These are phyloP conservation scores for Pouteria campechiana DNA, from an alignment of 179 eudicot species.

Conservation along the genomic window DNA sequence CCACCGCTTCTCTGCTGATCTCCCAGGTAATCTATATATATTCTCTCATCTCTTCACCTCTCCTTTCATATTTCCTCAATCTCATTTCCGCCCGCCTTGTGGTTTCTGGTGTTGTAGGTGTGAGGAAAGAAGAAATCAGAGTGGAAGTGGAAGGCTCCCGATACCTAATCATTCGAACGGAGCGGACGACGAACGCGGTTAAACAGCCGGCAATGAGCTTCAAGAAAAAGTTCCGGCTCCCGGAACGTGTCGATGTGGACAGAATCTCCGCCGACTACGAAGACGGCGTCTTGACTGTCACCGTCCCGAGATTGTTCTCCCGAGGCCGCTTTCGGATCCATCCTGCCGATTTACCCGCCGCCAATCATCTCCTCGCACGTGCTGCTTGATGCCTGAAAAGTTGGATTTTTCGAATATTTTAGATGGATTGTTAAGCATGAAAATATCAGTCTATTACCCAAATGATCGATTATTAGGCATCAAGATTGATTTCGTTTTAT, in stretches of 20 bases:
- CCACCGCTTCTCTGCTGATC: conserved; percentile 49
- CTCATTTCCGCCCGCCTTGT: background rate
- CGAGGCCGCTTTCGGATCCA: conserved; percentile 44
- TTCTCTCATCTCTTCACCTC: too few relatives aligned
- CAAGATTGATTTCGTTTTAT: too few relatives aligned
- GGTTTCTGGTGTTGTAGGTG: conserved; percentile 27
- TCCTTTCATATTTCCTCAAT: background rate
- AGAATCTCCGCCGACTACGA: conserved; percentile 63
- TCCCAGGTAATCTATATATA: conserved; percentile 47
- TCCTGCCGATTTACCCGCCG: conserved; percentile 29
- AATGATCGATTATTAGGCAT: too few relatives aligned
- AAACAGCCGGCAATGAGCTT: conserved; percentile 25
- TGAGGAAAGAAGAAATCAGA: conserved; percentile 55
- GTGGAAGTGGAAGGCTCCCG: conserved; percentile 68
- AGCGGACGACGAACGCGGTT: conserved; percentile 5
- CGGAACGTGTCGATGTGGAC: conserved; percentile 32
- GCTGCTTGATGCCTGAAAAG: conserved; percentile 52
- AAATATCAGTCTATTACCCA: too few relatives aligned
- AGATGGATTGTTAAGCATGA: too few relatives aligned
- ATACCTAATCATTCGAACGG: conserved; percentile 56
- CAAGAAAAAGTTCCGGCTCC: conserved; percentile 58
- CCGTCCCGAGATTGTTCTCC: conserved; percentile 41
- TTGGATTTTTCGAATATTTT: too few relatives aligned
- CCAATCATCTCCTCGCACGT: conserved; percentile 28
- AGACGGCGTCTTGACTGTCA: conserved; percentile 57